These are phyloP conservation scores for Yamadazyma paraphyllophila DNA, from an alignment of 805 yeast species.

Conservation along the genomic window DNA sequence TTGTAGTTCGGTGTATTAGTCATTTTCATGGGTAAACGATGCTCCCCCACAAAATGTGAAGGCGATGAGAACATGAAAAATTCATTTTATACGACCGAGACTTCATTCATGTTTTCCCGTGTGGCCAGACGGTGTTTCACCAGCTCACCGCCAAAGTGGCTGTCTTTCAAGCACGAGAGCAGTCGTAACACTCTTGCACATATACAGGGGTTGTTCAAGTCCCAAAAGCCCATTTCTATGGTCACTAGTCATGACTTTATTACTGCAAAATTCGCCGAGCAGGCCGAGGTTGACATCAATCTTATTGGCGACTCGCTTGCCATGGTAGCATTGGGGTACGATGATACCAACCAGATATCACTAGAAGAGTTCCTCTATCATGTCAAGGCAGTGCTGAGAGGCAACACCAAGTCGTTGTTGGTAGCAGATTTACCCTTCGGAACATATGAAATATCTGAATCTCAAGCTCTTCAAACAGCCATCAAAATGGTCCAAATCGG, in stretches of 20 bases:
- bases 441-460: conserved; percentile 62
- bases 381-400: conserved; percentile 73
- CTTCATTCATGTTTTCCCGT: not conserved
- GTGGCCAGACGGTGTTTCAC: not conserved
- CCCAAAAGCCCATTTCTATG: conserved; percentile 32
- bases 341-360: conserved; percentile 69
- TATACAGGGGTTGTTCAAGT: conserved; percentile 17
- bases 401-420: conserved; percentile 60
- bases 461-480: conserved; percentile 62
- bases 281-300: conserved; percentile 63
- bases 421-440: conserved; percentile 92
- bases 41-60: not conserved
- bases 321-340: conserved; percentile 85
- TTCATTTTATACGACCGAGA: not conserved
- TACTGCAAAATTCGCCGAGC: conserved; percentile 67
- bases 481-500: conserved; percentile 53
- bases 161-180: conserved; percentile 12
- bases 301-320: conserved; percentile 92
- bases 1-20: too few species aligned
- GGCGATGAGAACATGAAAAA: conserved; percentile 1
- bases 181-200: conserved; percentile 23
- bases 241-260: conserved; percentile 90
- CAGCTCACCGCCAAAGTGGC: not conserved
- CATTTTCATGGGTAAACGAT: too few species aligned
- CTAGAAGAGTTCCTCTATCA: conserved; percentile 80